Evolutionary conservation across 2,329 filamentous ascomycete genomes (phyloP).

Genomic region (Emmonsia crescens): DNA sequence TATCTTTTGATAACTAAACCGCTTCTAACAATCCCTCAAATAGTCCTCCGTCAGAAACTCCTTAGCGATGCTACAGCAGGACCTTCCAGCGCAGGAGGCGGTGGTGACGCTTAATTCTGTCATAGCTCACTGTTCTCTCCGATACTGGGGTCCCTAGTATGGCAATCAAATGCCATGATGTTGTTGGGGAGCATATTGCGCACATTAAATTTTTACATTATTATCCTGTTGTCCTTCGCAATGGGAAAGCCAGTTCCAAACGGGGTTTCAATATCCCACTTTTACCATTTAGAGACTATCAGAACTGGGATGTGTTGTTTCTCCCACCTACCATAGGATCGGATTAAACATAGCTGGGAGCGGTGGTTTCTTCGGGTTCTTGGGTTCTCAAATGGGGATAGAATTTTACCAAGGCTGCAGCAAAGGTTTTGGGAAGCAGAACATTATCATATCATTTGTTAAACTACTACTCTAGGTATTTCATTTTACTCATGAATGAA

Average conservation of each 20-base stretch:
- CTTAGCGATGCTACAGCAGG: slow-evolving; percentile 32
- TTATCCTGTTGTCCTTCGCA: background rate
- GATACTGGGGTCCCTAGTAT: background rate
- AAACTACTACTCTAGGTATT: background rate
- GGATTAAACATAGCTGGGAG: background rate
- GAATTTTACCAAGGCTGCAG: background rate
- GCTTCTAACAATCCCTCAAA: background rate
- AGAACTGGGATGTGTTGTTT: background rate
- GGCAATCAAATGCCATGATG: background rate
- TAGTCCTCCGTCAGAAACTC: slow-evolving; percentile 44
- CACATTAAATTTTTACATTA: background rate
- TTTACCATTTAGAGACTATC: background rate
- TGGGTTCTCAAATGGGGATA: background rate
- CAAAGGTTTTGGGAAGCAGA: background rate
- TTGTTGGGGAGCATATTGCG: background rate
- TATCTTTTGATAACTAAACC: background rate
- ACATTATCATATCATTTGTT: background rate
- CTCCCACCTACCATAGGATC: background rate
- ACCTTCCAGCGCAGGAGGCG: slow-evolving; percentile 21
- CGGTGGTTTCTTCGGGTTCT: background rate
- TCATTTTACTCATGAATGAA: background rate
- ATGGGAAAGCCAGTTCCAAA: no score
- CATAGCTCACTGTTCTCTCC: background rate
- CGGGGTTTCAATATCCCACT: background rate
- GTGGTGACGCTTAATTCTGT: slow-evolving; percentile 1